Percentiles rank a stretch among this genome's conserved stretches.
Conservation (phyloP, 345 rosid species). For the Hibiscus trionum region DNA sequence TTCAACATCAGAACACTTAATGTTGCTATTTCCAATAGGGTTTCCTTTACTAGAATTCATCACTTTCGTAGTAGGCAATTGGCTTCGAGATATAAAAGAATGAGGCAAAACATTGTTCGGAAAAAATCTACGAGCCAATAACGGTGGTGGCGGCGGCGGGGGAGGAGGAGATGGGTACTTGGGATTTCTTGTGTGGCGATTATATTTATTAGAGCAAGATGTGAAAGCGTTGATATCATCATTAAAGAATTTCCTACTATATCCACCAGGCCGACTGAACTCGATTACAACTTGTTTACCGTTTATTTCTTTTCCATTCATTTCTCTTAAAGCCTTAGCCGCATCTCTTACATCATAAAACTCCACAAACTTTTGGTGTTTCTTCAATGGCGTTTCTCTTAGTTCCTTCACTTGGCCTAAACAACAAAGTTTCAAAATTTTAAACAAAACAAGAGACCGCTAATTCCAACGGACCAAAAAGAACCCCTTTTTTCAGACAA, state of each 20-base stretch:
- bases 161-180: constrained; percentile 7
- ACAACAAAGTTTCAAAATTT: not conserved
- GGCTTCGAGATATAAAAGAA: constrained; percentile 6
- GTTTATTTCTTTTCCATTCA: constrained; percentile 59
- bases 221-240: constrained; percentile 11
- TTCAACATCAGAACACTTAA: constrained; percentile 16
- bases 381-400: constrained; percentile 85
- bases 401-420: constrained; percentile 73
- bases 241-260: constrained; percentile 38
- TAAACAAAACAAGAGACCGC: not conserved
- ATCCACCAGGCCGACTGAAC: constrained; percentile 91
- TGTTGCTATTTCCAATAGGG: constrained; percentile 18
- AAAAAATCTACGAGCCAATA: constrained; percentile 4
- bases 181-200: constrained; percentile 11
- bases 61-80: constrained; percentile 10
- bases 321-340: constrained; percentile 52
- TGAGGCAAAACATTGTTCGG: not conserved
- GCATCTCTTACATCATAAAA: constrained; percentile 83
- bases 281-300: constrained; percentile 55
- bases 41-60: constrained; percentile 11
- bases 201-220: not conserved
- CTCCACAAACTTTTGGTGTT: constrained; percentile 76
- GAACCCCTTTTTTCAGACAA: constrained; percentile 9
- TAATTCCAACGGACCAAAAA: not conserved
- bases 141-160: not conserved